Conservation (phyloP, 208 protist genomes). For the Wallacemonas sp. region DNA sequence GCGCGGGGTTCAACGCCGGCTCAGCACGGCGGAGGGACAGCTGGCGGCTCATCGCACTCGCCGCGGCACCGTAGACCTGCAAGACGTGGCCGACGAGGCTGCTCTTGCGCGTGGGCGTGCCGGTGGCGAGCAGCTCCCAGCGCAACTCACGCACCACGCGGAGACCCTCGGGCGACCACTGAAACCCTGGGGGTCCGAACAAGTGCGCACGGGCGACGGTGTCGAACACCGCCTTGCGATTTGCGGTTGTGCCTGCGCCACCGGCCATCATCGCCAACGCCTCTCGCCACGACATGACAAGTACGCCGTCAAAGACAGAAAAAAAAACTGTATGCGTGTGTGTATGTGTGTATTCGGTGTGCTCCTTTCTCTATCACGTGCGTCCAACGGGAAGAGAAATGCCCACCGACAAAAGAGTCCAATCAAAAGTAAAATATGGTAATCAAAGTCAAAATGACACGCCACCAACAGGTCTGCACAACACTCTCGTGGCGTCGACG, state of each 20-base stretch:
- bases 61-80: conserved; percentile 34
- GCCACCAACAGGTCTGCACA: too few species aligned
- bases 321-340: not conserved
- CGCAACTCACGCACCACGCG: conserved; percentile 50
- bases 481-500: too few species aligned
- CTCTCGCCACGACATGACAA: conserved; percentile 30
- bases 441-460: too few species aligned
- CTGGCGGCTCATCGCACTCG: conserved; percentile 20
- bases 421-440: too few species aligned
- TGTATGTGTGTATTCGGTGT: not conserved
- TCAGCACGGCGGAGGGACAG: not conserved
- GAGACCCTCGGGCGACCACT: conserved; percentile 27
- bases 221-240: conserved; percentile 30
- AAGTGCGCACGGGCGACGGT: conserved; percentile 40
- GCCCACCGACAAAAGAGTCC: too few species aligned
- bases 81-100: conserved; percentile 49
- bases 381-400: too few species aligned
- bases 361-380: conserved; percentile 2
- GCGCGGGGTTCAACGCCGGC: not conserved
- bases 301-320: not conserved
- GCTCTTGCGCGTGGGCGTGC: conserved; percentile 33
- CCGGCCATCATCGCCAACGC: conserved; percentile 20
- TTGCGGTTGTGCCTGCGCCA: not conserved
- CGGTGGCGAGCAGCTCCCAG: conserved; percentile 49
- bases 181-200: conserved; percentile 22